Percentiles rank a stretch among this genome's conserved stretches.
Conservation (phyloP, 495 filamentous ascomycete genomes). For the Ramalina peruviana region DNA sequence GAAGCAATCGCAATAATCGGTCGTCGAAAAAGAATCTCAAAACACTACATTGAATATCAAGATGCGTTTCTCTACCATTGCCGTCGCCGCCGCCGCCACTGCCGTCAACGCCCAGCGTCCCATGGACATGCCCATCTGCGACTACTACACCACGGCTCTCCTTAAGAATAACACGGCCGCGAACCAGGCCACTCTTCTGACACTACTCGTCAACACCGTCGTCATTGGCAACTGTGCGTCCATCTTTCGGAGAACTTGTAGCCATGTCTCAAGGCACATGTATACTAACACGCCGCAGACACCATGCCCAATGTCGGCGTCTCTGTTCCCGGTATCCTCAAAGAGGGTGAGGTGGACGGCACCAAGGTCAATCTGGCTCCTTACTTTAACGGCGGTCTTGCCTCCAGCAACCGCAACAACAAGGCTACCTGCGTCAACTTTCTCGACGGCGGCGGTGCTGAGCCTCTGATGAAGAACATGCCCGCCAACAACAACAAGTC, state of each 20-base stretch:
- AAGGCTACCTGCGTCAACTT: conserved; percentile 33
- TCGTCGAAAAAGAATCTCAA: no score
- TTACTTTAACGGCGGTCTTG: conserved; percentile 36
- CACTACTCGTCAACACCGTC: conserved; percentile 40
- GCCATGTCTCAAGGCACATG: no score
- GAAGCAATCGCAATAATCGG: no score
- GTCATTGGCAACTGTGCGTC: conserved; percentile 42
- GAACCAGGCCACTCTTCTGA: conserved; percentile 36
- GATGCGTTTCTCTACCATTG: no score
- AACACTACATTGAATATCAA: no score
- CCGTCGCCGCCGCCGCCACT: conserved; percentile 7
- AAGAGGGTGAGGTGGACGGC: conserved; percentile 26
- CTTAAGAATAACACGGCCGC: conserved; percentile 38
- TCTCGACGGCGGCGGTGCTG: conserved; percentile 39
- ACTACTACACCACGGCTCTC: conserved; percentile 39
- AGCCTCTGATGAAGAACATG: conserved; percentile 34
- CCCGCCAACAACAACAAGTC: conserved; percentile 22
- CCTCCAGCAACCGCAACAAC: conserved; percentile 29
- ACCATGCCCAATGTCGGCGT: conserved; percentile 14
- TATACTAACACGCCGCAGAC: no score
- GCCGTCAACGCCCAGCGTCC: conserved; percentile 26
- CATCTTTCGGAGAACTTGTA: no score
- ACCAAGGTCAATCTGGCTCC: conserved; percentile 35
- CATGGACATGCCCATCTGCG: conserved; percentile 33
- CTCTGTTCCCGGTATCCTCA: conserved; percentile 39